Conservation (phyloP, 2,329 filamentous ascomycete genomes). For the Fusarium sp. region DNA sequence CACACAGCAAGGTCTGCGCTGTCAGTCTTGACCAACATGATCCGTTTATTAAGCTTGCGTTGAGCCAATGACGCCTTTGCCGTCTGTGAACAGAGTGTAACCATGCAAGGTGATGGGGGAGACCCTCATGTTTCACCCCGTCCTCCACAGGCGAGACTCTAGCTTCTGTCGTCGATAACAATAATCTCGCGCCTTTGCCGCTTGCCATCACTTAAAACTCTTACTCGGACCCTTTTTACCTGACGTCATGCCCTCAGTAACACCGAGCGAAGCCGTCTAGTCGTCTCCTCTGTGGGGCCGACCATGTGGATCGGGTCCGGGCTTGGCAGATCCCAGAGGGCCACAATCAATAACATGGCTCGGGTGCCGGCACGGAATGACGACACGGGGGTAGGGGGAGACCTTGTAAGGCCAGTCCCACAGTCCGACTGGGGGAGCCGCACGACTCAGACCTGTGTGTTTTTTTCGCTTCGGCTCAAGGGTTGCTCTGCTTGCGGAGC, state of each 20-base stretch:
- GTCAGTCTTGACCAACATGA: neutral
- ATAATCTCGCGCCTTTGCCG: constrained; percentile 28
- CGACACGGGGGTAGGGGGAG: constrained; percentile 27
- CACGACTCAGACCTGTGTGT: constrained; percentile 20
- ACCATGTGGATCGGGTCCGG: constrained; percentile 16
- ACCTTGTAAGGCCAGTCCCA: constrained; percentile 1
- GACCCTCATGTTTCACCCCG: constrained; percentile 20
- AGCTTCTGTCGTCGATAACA: neutral
- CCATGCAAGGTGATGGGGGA: constrained; percentile 1
- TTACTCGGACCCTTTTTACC: neutral
- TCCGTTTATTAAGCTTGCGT: constrained; percentile 5
- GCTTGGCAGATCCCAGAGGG: constrained; percentile 40
- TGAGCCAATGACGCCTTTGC: constrained; percentile 28
- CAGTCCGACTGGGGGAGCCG: constrained; percentile 1
- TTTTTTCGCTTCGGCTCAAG: constrained; percentile 7
- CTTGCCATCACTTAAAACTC: neutral
- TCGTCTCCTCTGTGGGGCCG: constrained; percentile 16
- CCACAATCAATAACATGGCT: neutral
- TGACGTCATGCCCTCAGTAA: constrained; percentile 41
- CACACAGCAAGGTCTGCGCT: neutral
- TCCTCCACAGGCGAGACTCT: neutral
- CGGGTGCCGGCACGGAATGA: constrained; percentile 42
- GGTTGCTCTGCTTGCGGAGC: neutral
- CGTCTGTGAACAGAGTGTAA: constrained; percentile 15
- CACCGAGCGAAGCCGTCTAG: constrained; percentile 32